Base-by-base conservation (phyloP, 1,284 basidiomycete genomes). In the Filobasidium uniguttulatum region DNA sequence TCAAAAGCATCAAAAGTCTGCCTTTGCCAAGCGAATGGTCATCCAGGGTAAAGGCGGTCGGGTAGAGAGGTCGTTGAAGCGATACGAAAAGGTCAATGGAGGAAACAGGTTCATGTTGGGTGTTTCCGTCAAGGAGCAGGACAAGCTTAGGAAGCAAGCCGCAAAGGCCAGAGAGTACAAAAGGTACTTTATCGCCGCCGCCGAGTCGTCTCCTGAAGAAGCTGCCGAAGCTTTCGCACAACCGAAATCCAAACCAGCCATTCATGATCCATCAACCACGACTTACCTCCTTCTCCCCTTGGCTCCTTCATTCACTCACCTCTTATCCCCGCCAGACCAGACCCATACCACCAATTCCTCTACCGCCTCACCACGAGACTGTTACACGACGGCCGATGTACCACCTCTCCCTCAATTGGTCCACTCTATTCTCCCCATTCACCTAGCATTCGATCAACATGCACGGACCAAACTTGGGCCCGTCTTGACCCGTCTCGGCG, bases 1-100 rank as follows among this genome's bases (percentile, higher is more conserved):
- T 58, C 38, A 56, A 56, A 53, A 66, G 46, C 38, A 52, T 36
- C 22, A 30, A 22, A 14, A 34, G 29, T 2, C 8, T 26, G 28
- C 5, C 37, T 23, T 7, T 43, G 19, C 6, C 38, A 40, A 2
- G 35, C 23, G 31, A 33, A 37, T 20, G 49, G 28, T n/a, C n/a
- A n/a, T n/a, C n/a, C n/a, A n/a, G n/a, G n/a, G n/a, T 19, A 41
- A 43, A 33, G 44, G 8, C 17, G 23, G 43, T 33, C 14, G 17
- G n/a, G 49, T 51, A 15, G 19, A 35, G n/a, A 40, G 37, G 29
- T 36, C 38, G 30, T 52, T 47, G 50, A 52, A 48, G 40, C 47
- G 20, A 40, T 41, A 47, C 20, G 49, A 51, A 44, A 51, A 46
- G 49, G 12, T 29, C 20, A 46, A 40, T 28, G 46, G 46, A n/a